Evolutionary conservation across 495 filamentous ascomycete genomes (phyloP), one percentile per base, ranked within the genome.

Genomic region (Cairneyella variabilis): DNA sequence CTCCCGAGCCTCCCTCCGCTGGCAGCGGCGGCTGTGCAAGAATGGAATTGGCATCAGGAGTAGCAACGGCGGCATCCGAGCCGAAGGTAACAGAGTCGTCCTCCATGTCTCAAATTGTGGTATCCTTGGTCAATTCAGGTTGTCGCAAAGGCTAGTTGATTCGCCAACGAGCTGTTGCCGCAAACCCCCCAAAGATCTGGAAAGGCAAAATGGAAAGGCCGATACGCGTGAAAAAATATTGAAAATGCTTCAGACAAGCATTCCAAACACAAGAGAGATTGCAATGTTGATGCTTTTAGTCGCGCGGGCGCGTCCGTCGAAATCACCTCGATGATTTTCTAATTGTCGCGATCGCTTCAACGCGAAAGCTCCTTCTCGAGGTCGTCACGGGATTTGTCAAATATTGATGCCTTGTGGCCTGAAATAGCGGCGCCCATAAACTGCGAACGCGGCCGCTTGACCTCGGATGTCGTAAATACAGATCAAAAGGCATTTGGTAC

Each of bases 11-110:
- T 11, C 78, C 27, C 16, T 79, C 71, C 14, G 69, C 62, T 39
- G 68, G 68, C 16, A 76, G 66, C 32, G 74, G 69, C 3, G 74
- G 73, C 48, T 80, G 78, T 57, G 76, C 72, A 51, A 78, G 67
- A 38, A 75, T 76, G 3, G 71, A 70, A 53, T 78, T 78, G 56
- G 63, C 70, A 37, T 67, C 65, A 11, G 76, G 76, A 16, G 76
- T 77, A 57, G 69, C 71, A 52, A 65, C 75, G 63, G 75, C 73
- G 44, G 68, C 72, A 17, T 77, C 72, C 36, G 76, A 78, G 62
- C 71, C 80, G 58, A 77, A 82, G 62, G 66, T 77, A 48, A 73
- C 62, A 37, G 70, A 70, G 40, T 69, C 67, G 43, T 79, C 78
- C 48, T 83, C 80, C 80, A 83, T 83, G 20, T 58, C 64, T 48